Conservation (phyloP, 2,329 filamentous ascomycete species). For the Arthrobotrys sphaeroides region DNA sequence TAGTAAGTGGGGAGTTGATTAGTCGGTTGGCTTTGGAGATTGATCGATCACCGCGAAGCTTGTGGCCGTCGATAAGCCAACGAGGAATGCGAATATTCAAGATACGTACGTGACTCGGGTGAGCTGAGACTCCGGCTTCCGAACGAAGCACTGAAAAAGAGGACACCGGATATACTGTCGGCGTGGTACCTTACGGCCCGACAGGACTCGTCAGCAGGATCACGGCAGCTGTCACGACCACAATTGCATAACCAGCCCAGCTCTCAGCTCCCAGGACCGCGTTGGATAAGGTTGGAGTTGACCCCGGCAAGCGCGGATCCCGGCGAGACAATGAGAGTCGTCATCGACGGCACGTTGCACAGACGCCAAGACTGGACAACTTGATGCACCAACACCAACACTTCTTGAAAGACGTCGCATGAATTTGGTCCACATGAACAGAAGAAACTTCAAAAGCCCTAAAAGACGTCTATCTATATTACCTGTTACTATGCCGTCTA, state of each 20-base stretch:
- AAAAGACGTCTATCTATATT: conserved; percentile 18
- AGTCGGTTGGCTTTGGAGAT: background rate
- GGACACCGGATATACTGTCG: conserved; percentile 10
- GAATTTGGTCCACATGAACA: no score
- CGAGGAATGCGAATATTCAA: background rate
- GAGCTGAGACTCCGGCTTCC: conserved; percentile 4
- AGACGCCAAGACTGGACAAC: conserved; percentile 28
- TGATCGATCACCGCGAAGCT: conserved; percentile 10
- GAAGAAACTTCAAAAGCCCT: conserved; percentile 5
- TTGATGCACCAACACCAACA: background rate
- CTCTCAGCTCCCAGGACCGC: background rate
- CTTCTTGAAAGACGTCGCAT: background rate
- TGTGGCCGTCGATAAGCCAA: conserved; percentile 4
- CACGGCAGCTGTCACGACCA: background rate
- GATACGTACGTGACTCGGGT: background rate
- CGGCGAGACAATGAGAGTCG: conserved; percentile 42
- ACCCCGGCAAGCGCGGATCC: background rate
- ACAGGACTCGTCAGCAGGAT: background rate
- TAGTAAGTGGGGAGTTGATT: conserved; percentile 1
- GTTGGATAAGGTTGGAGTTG: background rate
- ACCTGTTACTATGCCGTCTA: conserved; percentile 9
- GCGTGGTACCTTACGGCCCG: conserved; percentile 3
- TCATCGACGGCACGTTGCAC: conserved; percentile 46
- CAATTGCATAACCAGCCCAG: background rate
- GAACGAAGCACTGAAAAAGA: background rate